A percentile compares a stretch with the other conserved stretches of the same genome.
phyloP scores from a whole-genome alignment of 495 filamentous ascomycete genomes.

The Talaromyces liani region DNA sequence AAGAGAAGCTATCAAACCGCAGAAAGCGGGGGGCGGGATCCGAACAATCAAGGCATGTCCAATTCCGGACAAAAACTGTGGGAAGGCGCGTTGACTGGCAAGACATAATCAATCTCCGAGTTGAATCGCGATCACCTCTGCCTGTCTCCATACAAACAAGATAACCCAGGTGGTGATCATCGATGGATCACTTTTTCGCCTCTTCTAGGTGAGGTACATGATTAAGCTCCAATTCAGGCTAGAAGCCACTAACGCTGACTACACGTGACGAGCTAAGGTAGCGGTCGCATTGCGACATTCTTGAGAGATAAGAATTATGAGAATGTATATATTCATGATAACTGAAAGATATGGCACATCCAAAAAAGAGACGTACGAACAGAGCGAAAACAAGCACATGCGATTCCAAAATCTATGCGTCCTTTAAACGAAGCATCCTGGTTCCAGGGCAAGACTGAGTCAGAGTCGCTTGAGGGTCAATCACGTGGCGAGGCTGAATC shows the following conservation, averaged over 20 bases:
- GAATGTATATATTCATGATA: not conserved
- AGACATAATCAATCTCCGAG: not conserved
- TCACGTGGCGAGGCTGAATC: slow-evolving; percentile 15
- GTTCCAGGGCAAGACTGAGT: too few species aligned
- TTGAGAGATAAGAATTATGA: not conserved
- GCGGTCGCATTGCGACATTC: not conserved
- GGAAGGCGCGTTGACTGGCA: not conserved
- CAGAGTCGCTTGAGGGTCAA: not conserved
- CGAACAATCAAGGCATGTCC: not conserved
- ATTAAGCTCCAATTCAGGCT: not conserved
- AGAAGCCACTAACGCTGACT: not conserved
- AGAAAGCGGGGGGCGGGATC: not conserved
- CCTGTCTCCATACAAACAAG: not conserved
- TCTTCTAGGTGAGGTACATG: not conserved
- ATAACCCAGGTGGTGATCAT: not conserved
- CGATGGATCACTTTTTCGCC: not conserved
- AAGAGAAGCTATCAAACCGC: not conserved
- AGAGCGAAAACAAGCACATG: not conserved
- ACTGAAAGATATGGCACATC: not conserved
- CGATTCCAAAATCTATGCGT: not conserved
- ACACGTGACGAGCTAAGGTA: not conserved
- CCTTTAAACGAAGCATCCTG: too few species aligned
- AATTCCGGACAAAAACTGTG: not conserved
- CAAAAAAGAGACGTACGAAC: not conserved
- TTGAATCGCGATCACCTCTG: not conserved